Evolutionary conservation across 148 eudicot genomes (phyloP).

Genomic region (Chenopodium album): DNA sequence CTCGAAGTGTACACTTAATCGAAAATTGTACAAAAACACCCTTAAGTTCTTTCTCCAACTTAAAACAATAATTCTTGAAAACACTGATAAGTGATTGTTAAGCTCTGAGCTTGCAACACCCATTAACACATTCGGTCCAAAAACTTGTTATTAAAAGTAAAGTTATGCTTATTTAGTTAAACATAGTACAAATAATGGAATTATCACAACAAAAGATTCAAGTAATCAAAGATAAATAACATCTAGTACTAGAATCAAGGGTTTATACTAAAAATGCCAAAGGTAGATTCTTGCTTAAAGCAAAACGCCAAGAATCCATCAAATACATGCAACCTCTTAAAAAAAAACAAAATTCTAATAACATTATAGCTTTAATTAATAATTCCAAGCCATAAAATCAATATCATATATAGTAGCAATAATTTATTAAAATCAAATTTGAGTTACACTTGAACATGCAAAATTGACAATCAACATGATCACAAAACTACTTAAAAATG

Average conservation of each 20-base stretch:
- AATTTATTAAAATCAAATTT: too few species aligned
- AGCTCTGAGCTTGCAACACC: neutral
- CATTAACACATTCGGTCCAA: neutral
- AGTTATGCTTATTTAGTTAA: too few species aligned
- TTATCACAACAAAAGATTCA: neutral
- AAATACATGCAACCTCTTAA: neutral
- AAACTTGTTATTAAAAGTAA: too few species aligned
- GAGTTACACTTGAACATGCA: neutral
- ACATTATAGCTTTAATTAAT: too few species aligned
- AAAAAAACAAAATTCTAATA: neutral
- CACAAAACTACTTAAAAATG: neutral
- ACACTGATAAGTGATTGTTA: neutral
- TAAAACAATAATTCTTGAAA: neutral
- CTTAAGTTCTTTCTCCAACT: neutral
- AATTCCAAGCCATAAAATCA: neutral
- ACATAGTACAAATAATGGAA: neutral
- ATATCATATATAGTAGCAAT: too few species aligned
- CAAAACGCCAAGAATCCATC: conserved; percentile 19
- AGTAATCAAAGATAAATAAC: neutral
- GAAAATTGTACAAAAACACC: neutral
- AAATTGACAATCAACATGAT: neutral
- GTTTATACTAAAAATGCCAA: conserved; percentile 1
- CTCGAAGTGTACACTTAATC: neutral
- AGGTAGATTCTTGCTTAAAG: conserved; percentile 27
- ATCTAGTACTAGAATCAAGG: neutral